Evolutionary conservation across 2,329 filamentous ascomycete genomes (phyloP), one percentile per base, ranked within the genome.

Genomic region (Helotiales sp.): DNA sequence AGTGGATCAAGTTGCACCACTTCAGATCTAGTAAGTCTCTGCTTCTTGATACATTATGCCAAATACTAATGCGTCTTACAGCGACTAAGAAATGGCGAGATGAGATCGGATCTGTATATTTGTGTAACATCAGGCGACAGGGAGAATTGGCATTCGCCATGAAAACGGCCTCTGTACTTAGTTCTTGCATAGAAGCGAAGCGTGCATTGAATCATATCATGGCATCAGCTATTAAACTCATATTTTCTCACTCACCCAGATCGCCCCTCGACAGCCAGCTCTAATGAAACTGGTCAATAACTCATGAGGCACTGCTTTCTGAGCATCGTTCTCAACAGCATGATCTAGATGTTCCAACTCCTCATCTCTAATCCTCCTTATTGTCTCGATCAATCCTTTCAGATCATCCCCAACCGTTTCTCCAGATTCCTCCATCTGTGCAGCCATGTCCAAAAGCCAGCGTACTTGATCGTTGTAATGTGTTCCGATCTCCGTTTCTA

Each of bases 321-420:
- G 91, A 2, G 93, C 88, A 76, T 98, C 93, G 70, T 98, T 89
- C 72, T 95, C 89, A 19, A 99, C 89, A 0, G 95, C 95, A 76
- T 96, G 90, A 72, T 99, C 95, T 64, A 99, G 76, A 78, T 99
- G 95, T 79, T 99, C 95, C 57, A 99, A 76, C 76, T 99, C 95
- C 76, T 99, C 95, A 71, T 99, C 95, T 24, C 95, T 81, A 70
- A 97, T 97, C 69, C 87, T 80, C 68, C 93, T 83, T 63, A 98
- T 80, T 25, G 90, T 91, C 33, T 76, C 73, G 34, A 96, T 78
- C 69, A 99, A 77, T 17, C 84, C 82, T 52, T 79, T 82, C 65
- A 99, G 74, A 76, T 98, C 93, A 8, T 83, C 83, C 2, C 93
- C 90, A 0, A 95, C 80, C 46, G 90, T 89, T 71, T 96, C 91